Conservation (phyloP, 345 rosid genomes). For the Populus euphratica region DNA sequence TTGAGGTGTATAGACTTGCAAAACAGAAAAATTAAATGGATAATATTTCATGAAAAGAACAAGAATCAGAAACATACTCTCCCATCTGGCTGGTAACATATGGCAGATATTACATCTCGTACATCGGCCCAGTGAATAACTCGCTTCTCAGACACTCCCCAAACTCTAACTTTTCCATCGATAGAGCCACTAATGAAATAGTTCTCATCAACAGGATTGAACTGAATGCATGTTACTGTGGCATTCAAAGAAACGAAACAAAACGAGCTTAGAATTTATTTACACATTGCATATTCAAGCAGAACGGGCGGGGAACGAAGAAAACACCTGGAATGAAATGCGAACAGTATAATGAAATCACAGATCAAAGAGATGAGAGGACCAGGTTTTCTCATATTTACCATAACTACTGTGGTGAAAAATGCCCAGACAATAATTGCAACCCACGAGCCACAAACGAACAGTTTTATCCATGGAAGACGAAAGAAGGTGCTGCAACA, state of each 20-base stretch:
- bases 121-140: conserved; percentile 82
- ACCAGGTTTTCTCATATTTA: conserved; percentile 16
- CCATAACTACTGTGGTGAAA: conserved; percentile 72
- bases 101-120: conserved; percentile 60
- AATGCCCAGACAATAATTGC: conserved; percentile 43
- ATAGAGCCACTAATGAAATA: conserved; percentile 81
- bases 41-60: neutral
- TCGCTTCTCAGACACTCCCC: conserved; percentile 66
- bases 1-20: neutral
- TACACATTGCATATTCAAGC: neutral
- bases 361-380: neutral
- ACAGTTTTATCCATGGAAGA: conserved; percentile 79
- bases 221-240: conserved; percentile 87
- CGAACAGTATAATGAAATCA: neutral
- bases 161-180: conserved; percentile 90
- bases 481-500: conserved; percentile 65
- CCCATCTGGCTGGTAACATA: conserved; percentile 73
- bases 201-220: conserved; percentile 66
- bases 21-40: neutral
- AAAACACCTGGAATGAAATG: neutral
- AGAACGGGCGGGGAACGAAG: neutral
- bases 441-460: conserved; percentile 67
- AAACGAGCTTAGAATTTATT: conserved; percentile 7
- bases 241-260: conserved; percentile 12
- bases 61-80: conserved; percentile 41